phyloP scores from a whole-genome alignment of 805 yeast species.

The Candida gorgasii region DNA sequence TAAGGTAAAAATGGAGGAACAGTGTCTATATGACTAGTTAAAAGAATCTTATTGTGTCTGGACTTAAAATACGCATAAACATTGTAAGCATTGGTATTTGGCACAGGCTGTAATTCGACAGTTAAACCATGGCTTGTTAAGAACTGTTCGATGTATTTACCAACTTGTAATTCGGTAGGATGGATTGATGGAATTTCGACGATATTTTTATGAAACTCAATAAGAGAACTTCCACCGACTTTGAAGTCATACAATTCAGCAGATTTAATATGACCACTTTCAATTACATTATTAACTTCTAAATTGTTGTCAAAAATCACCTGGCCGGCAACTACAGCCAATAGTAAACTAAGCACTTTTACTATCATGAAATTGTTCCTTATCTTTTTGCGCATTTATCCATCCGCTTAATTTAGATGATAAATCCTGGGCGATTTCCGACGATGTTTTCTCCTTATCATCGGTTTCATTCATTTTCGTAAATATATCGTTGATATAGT shows the following conservation, averaged over 20 bases:
- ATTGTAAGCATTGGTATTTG: conserved; percentile 39
- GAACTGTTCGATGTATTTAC: conserved; percentile 38
- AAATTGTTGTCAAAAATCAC: background rate
- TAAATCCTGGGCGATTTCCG: conserved; percentile 38
- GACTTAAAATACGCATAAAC: conserved; percentile 58
- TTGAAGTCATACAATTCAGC: background rate
- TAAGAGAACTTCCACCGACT: conserved; percentile 14
- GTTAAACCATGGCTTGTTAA: conserved; percentile 48
- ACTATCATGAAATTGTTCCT: background rate
- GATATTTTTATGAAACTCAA: conserved; percentile 27
- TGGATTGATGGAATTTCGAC: conserved; percentile 28
- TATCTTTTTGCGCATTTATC: conserved; percentile 20
- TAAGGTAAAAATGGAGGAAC: conserved; percentile 68
- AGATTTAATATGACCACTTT: background rate
- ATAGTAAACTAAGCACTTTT: background rate
- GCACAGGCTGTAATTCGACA: conserved; percentile 46
- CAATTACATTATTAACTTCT: background rate
- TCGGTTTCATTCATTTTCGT: conserved; percentile 30
- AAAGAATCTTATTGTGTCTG: conserved; percentile 48
- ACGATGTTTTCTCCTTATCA: conserved; percentile 34
- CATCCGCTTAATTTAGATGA: conserved; percentile 27
- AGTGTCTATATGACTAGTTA: conserved; percentile 71
- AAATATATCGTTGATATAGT: conserved; percentile 26
- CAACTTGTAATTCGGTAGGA: conserved; percentile 32
- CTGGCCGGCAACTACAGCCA: background rate